A percentile compares a stretch with the other conserved stretches of the same genome.
phyloP scores from a whole-genome alignment of 805 yeast genomes.

The Metschnikowia kofuensis region DNA sequence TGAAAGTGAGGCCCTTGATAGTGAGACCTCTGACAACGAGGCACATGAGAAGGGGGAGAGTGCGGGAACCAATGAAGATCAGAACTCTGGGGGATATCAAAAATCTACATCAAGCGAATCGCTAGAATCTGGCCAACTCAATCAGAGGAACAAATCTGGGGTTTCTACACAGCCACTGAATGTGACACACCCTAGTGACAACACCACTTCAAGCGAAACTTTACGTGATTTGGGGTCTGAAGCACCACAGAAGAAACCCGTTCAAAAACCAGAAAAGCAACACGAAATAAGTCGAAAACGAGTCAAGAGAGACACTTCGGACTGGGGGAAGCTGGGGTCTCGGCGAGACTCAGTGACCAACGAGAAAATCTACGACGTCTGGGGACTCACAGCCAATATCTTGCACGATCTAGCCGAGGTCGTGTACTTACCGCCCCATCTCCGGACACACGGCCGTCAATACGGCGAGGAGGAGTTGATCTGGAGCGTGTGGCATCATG shows the following conservation, averaged over 20 bases:
- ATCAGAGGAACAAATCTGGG: too few relatives aligned
- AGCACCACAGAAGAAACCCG: background rate
- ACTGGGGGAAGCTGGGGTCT: conserved; percentile 42
- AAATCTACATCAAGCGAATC: too few relatives aligned
- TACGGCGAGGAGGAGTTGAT: conserved; percentile 69
- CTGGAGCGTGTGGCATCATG: conserved; percentile 50
- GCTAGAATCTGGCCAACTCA: too few relatives aligned
- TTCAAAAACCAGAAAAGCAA: background rate
- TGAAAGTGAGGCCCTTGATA: background rate
- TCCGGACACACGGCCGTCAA: conserved; percentile 12
- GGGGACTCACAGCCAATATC: conserved; percentile 83
- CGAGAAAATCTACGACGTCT: conserved; percentile 60
- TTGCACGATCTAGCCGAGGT: conserved; percentile 67
- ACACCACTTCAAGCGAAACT: too few relatives aligned
- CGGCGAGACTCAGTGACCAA: conserved; percentile 37
- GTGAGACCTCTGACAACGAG: background rate
- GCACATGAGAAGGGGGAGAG: background rate
- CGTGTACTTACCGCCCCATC: conserved; percentile 26
- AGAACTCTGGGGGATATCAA: too few relatives aligned
- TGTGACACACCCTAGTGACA: too few relatives aligned
- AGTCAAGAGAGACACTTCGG: conserved; percentile 17
- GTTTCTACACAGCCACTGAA: too few relatives aligned
- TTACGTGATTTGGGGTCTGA: too few relatives aligned
- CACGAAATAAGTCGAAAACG: background rate
- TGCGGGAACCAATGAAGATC: background rate